These are phyloP conservation scores for Gossypium anomalum DNA, from an alignment of 345 rosid genomes.

Conservation along the genomic window DNA sequence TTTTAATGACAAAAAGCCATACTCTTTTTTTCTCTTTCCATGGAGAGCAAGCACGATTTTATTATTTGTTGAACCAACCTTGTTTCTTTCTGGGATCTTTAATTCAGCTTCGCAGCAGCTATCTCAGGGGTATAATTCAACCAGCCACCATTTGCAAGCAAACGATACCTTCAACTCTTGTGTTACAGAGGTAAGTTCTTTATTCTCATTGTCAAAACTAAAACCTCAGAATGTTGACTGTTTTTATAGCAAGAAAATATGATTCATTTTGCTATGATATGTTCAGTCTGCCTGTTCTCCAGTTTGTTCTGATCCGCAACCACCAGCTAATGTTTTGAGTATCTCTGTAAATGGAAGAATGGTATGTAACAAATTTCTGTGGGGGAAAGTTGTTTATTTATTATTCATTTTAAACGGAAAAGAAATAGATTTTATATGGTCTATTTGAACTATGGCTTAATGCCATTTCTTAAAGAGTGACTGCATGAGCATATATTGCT, in stretches of 20 bases:
- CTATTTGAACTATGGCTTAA: neutral
- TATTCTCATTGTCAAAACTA: neutral
- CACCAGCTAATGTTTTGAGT: neutral
- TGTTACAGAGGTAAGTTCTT: conserved; percentile 13
- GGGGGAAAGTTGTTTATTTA: neutral
- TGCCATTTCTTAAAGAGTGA: neutral
- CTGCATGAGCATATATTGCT: neutral
- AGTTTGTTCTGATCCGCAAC: neutral
- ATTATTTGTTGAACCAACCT: neutral
- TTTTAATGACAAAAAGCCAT: neutral
- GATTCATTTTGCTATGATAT: neutral
- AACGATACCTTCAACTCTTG: conserved; percentile 4
- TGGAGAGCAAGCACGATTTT: neutral
- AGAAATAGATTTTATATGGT: neutral
- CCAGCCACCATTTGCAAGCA: neutral
- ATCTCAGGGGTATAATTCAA: conserved; percentile 2
- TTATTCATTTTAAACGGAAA: neutral
- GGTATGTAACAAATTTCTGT: conserved; percentile 3
- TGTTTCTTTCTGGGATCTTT: neutral
- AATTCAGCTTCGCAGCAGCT: conserved; percentile 11
- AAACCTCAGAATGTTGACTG: neutral
- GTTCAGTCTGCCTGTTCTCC: conserved; percentile 8
- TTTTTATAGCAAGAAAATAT: neutral
- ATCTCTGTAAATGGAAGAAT: conserved; percentile 4
- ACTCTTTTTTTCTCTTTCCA: neutral